phyloP scores from a whole-genome alignment of 768 basidiomycete species.

The Exsudoporus frostii region DNA sequence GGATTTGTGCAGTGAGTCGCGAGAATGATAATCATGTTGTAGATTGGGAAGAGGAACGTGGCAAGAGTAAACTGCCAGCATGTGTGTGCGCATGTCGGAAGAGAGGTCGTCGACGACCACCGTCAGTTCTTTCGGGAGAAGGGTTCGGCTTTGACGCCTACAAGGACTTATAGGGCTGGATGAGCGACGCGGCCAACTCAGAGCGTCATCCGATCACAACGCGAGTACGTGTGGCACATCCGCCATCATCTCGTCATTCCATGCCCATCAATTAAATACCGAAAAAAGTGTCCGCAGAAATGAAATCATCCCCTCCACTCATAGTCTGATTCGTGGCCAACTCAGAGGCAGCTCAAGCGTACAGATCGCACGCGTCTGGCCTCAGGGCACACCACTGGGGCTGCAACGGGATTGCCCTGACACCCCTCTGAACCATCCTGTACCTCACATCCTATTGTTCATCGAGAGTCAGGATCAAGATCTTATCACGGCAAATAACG shows the following conservation, averaged over 20 bases:
- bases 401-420: slow-evolving; percentile 47
- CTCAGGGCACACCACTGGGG: slow-evolving; percentile 56
- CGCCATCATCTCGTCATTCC: too few species aligned
- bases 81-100: slow-evolving; percentile 31
- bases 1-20: slow-evolving; percentile 31
- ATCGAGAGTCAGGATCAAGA: neutral
- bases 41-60: slow-evolving; percentile 34
- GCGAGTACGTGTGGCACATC: too few species aligned
- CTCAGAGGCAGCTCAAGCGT: slow-evolving; percentile 8
- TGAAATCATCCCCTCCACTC: too few species aligned
- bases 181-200: too few species aligned
- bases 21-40: slow-evolving; percentile 37
- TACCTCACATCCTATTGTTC: slow-evolving; percentile 39
- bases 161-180: slow-evolving; percentile 17
- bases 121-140: slow-evolving; percentile 30
- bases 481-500: neutral
- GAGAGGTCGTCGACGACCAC: slow-evolving; percentile 30
- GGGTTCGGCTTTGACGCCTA: slow-evolving; percentile 23
- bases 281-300: too few species aligned
- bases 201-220: too few species aligned
- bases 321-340: too few species aligned
- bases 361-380: slow-evolving; percentile 42
- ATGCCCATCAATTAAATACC: too few species aligned
- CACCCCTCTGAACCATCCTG: slow-evolving; percentile 47
- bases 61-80: slow-evolving; percentile 31